Evolutionary conservation across 169 alveolate species (phyloP), one percentile per base, ranked within the genome.

Genomic region (Condylostoma magnum): DNA sequence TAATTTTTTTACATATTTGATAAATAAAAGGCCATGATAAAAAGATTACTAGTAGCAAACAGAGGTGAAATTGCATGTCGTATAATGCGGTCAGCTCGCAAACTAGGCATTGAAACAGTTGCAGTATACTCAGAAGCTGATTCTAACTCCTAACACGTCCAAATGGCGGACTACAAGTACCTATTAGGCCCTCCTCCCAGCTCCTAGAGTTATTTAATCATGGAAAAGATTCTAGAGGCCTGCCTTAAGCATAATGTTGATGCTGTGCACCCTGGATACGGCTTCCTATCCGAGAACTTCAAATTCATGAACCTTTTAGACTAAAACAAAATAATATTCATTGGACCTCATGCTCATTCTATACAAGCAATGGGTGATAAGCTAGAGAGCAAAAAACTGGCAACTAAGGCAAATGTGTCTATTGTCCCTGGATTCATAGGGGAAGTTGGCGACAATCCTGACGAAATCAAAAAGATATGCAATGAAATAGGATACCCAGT

Each of bases 201-300:
- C 8, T 15, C 34, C 8, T 15, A 66, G 25, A 22, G 50, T 46
- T 66, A 66, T 30, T 30, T 66, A 6, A 50, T 28, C 38, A 47
- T 47, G 58, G 18, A 43, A 1, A 66, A 66, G 31, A 66, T 66
- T 18, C 63, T 66, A 12, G 12, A 43, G 22, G 75, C 48, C 28
- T 66, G 75, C 25, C 0, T 66, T 18, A 89, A 87, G 44, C 76
- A 82, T 44, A 86, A 88, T 18, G 87, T 90, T 15, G 94, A 93
- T 76, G 98, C 98, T 4, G 99, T 95, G 18, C 96, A 97, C 96
- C 99, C 99, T 5, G 99, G 99, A 6, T 96, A 97, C 95, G 99
- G 99, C 15, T 97, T 94, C 77, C 87, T 97, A 4, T 94, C 98
- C 0, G 99, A 96, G 81, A 94, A 94, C 83, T 93, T 94, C 12